phyloP scores from a whole-genome alignment of 768 basidiomycete genomes.

The Lactifluus piperatus region DNA sequence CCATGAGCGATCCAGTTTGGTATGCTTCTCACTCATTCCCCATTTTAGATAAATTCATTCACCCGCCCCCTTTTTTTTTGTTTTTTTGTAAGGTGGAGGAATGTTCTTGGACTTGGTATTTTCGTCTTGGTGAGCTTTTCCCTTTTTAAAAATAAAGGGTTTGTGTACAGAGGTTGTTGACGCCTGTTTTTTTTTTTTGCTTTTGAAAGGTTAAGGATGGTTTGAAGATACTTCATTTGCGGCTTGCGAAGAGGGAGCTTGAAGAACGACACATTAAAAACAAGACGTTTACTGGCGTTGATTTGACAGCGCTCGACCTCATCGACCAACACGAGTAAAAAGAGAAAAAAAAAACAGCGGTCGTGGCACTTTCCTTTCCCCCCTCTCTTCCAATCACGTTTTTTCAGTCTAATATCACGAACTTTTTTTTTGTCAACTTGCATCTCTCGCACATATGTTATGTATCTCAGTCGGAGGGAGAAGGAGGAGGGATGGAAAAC shows the following conservation, averaged over 20 bases:
- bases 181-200: neutral
- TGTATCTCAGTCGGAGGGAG: no score
- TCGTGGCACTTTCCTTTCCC: no score
- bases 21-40: conserved; percentile 20
- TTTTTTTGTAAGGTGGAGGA: conserved; percentile 44
- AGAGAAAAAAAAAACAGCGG: neutral
- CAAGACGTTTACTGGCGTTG: conserved; percentile 66
- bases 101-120: conserved; percentile 56
- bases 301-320: conserved; percentile 55
- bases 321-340: conserved; percentile 25
- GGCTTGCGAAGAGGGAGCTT: conserved; percentile 62
- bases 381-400: neutral
- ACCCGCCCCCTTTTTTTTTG: neutral
- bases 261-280: conserved; percentile 60
- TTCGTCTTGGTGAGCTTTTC: conserved; percentile 60
- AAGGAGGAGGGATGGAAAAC: no score
- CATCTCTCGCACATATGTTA: no score
- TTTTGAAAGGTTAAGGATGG: conserved; percentile 59
- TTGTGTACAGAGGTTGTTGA: neutral
- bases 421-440: neutral
- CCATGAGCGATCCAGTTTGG: conserved; percentile 69
- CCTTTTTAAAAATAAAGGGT: neutral
- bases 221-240: conserved; percentile 56
- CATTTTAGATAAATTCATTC: no score
- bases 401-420: no score